Evolutionary conservation across 1,139 yeast genomes (phyloP).

Genomic region (Suhomyces choctaworum): DNA sequence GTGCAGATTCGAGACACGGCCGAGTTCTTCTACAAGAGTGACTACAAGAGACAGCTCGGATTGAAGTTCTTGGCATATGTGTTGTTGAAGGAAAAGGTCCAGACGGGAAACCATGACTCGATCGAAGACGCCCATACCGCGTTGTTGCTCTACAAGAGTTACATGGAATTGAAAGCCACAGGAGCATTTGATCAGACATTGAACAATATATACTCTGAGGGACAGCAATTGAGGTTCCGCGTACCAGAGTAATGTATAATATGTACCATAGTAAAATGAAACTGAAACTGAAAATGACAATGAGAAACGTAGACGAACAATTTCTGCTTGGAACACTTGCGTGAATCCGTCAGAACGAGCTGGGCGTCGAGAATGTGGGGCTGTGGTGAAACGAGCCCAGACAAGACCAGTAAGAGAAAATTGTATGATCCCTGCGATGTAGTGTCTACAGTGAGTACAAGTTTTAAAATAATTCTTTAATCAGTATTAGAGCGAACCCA

Average conservation of each 20-base stretch:
- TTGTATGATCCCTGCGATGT: too few species aligned
- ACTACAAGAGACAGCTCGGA: constrained; percentile 75
- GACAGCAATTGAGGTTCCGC: constrained; percentile 49
- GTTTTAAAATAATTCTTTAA: too few species aligned
- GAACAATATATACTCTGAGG: constrained; percentile 73
- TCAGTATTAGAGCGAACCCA: constrained; percentile 4
- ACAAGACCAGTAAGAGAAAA: too few species aligned
- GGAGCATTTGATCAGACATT: constrained; percentile 65
- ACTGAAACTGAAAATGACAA: too few species aligned
- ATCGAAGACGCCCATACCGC: constrained; percentile 96
- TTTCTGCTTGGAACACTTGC: too few species aligned
- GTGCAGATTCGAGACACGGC: constrained; percentile 89
- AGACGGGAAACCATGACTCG: constrained; percentile 92
- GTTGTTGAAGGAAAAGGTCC: constrained; percentile 73
- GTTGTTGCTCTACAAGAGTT: constrained; percentile 69
- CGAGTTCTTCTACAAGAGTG: constrained; percentile 69
- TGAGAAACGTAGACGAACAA: too few species aligned
- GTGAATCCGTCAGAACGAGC: too few species aligned
- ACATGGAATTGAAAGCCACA: constrained; percentile 55
- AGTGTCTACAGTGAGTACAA: too few species aligned
- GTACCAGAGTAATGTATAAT: constrained; percentile 32
- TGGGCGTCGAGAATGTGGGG: too few species aligned
- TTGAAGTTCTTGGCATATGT: constrained; percentile 85
- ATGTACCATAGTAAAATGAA: constrained; percentile 8
- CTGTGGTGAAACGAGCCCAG: too few species aligned